These are phyloP conservation scores for Monocercomonoides exilis DNA, from an alignment of 78 protist genomes.

Conservation along the genomic window DNA sequence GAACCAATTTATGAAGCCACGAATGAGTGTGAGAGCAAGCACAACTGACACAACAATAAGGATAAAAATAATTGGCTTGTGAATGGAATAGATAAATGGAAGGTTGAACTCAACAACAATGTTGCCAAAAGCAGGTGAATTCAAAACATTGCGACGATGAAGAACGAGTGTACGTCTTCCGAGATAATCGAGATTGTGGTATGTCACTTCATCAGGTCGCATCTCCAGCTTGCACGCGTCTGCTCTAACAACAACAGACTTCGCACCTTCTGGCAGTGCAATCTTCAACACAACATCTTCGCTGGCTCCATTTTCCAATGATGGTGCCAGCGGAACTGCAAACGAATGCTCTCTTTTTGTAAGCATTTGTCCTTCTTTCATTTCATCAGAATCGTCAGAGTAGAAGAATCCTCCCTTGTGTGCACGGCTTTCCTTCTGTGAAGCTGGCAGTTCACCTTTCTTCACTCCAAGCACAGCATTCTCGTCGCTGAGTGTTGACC, in stretches of 20 bases:
- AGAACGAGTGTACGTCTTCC: neutral
- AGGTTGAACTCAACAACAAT: neutral
- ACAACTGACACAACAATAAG: no score
- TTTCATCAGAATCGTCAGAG: neutral
- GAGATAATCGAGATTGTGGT: neutral
- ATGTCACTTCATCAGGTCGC: neutral
- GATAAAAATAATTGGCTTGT: neutral
- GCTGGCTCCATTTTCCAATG: neutral
- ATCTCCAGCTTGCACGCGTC: neutral
- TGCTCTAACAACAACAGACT: neutral
- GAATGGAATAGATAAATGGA: neutral
- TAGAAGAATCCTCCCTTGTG: neutral
- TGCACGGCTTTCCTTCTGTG: neutral
- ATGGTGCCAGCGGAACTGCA: neutral
- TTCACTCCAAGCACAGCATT: no score
- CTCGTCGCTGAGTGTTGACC: neutral
- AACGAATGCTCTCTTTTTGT: neutral
- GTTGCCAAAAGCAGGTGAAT: neutral
- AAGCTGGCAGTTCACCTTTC: neutral
- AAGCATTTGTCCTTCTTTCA: neutral
- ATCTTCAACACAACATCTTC: neutral
- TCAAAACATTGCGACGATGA: neutral
- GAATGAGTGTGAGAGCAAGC: no score
- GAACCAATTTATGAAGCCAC: no score
- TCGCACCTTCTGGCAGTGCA: neutral